Base-by-base conservation (phyloP, 208 protist species). In the Crithidia mellificae region DNA sequence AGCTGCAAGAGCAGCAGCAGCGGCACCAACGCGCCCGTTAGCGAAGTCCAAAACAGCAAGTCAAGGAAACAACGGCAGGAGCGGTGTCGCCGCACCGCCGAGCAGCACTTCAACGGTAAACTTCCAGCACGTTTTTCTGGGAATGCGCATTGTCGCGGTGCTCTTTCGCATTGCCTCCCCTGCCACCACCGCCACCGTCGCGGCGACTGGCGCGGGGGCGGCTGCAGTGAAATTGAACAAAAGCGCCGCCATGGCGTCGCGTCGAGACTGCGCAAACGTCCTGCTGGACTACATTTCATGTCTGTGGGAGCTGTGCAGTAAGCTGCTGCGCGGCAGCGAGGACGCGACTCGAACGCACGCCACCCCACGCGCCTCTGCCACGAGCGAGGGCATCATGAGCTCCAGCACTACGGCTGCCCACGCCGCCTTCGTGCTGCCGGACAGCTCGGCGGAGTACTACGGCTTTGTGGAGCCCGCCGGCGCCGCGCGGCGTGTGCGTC, bases 261-360 rank as follows among this genome's bases (percentile, higher is more conserved):
- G 80, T 39, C 71, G 69, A 1, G 76, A 81, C 36, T 87, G 77
- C 39, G 80, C 67, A 0, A 62, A 78, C 12, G 66, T 90, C 2
- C 77, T 94, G 66, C 53, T 92, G 22, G 73, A 88, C 68, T 94
- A 94, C 63, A 63, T 94, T 12, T 77, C 72, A 4, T 86, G 68
- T 44, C 30, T 91, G 38, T 94, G 89, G 89, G 65, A 74, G 22
- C 61, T 78, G 11, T 62, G 58, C 41, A 54, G 34, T n/a, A 49
- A 49, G 24, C n/a, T 55, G 46, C 47, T 78, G 30, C 43, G 47
- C n/a, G n/a, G n/a, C 6, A 61, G 63, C 3, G 47, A 19, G 20
- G 22, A 15, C 11, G 34, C n/a, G n/a, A n/a, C n/a, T n/a, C n/a
- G n/a, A n/a, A n/a, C n/a, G n/a, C n/a, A n/a, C n/a, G n/a, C n/a